Conservation (phyloP, 306 rosid genomes). For the Parietaria judaica region DNA sequence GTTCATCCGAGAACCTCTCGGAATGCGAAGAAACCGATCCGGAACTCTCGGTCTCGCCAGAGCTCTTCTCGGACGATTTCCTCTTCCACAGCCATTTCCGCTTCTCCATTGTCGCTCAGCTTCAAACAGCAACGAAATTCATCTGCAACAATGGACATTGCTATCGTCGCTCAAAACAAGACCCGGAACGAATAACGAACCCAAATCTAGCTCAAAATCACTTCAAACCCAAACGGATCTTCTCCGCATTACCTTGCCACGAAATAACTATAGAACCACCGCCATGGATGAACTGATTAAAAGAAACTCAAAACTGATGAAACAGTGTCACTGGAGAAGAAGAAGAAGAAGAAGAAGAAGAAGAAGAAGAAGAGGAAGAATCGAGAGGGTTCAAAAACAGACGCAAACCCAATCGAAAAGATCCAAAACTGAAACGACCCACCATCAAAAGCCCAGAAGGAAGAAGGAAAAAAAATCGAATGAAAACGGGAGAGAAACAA, state of each 20-base stretch:
- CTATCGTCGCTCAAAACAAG: slow-evolving; percentile 5
- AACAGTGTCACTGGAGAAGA: slow-evolving; percentile 33
- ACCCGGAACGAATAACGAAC: neutral
- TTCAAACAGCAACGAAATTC: slow-evolving; percentile 28
- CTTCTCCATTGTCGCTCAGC: slow-evolving; percentile 48
- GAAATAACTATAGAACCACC: neutral
- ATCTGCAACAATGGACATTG: slow-evolving; percentile 24
- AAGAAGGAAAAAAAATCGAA: neutral
- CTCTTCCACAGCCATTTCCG: slow-evolving; percentile 83
- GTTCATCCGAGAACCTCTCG: slow-evolving; percentile 74
- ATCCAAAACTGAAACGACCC: slow-evolving; percentile 26
- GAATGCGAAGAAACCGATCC: slow-evolving; percentile 76
- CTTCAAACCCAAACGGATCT: slow-evolving; percentile 20
- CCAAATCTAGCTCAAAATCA: slow-evolving; percentile 29
- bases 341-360: slow-evolving; percentile 5
- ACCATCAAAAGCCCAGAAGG: slow-evolving; percentile 16
- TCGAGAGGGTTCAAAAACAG: slow-evolving; percentile 1
- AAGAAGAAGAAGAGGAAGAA: slow-evolving; percentile 8
- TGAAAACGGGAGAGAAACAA: neutral
- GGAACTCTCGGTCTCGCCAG: slow-evolving; percentile 73
- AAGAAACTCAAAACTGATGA: slow-evolving; percentile 30
- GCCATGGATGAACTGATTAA: neutral
- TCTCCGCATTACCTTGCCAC: neutral
- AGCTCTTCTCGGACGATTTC: slow-evolving; percentile 66
- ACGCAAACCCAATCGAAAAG: slow-evolving; percentile 18